These are phyloP conservation scores for Leishmania tropica DNA, from an alignment of 208 protist species.

Conservation along the genomic window DNA sequence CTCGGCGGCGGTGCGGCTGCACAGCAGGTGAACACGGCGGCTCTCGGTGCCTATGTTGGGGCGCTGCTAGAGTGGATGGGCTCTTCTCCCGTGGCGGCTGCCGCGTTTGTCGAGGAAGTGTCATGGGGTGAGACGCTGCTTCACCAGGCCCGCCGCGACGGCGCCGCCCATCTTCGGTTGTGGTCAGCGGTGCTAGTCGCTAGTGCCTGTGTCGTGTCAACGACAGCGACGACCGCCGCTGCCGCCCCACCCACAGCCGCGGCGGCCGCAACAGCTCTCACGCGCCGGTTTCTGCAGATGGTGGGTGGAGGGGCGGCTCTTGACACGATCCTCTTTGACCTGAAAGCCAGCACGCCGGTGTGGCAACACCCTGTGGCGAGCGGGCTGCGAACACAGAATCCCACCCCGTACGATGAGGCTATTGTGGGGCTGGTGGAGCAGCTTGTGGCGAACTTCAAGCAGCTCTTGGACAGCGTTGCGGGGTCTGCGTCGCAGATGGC, in stretches of 20 bases:
- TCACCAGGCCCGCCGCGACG: slow-evolving; percentile 43
- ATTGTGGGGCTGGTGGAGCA: slow-evolving; percentile 33
- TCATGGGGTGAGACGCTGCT: slow-evolving; percentile 52
- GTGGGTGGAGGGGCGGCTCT: slow-evolving; percentile 61
- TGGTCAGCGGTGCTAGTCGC: slow-evolving; percentile 73
- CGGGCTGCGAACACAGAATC: slow-evolving; percentile 45
- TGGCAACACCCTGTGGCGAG: slow-evolving; percentile 60
- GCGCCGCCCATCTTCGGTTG: slow-evolving; percentile 57
- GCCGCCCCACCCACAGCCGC: slow-evolving; percentile 3
- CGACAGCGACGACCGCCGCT: background rate
- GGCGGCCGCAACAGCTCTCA: slow-evolving; percentile 21
- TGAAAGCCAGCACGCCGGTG: slow-evolving; percentile 53
- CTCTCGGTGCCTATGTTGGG: slow-evolving; percentile 63
- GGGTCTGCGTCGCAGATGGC: background rate
- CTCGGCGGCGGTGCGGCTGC: slow-evolving; percentile 44
- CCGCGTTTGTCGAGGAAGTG: slow-evolving; percentile 41
- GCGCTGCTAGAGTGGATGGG: slow-evolving; percentile 55
- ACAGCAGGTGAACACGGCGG: slow-evolving; percentile 63
- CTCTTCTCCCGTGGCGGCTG: slow-evolving; percentile 17
- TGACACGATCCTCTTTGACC: slow-evolving; percentile 78
- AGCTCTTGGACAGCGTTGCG: slow-evolving; percentile 14
- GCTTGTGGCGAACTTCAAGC: slow-evolving; percentile 38
- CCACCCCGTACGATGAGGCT: slow-evolving; percentile 57
- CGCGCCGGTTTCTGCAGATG: slow-evolving; percentile 53
- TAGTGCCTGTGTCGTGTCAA: slow-evolving; percentile 39